These are phyloP conservation scores for Talaromyces sp. DNA, from an alignment of 2,329 filamentous ascomycete species.

Conservation along the genomic window DNA sequence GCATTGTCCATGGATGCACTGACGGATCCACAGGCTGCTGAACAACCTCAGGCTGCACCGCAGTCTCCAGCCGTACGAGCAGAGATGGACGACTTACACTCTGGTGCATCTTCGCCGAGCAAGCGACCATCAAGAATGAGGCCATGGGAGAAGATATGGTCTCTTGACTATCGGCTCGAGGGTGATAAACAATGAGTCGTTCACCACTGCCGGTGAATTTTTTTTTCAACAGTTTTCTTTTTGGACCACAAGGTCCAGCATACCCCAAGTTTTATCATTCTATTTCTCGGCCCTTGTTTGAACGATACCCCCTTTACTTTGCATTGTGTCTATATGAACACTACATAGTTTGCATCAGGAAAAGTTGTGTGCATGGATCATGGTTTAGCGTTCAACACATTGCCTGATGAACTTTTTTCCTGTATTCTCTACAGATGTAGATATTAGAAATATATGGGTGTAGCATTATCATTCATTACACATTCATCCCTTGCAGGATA, in stretches of 20 bases:
- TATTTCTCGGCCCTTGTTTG: not conserved
- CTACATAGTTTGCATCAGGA: conserved; percentile 9
- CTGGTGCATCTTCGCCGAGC: conserved; percentile 14
- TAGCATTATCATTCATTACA: not conserved
- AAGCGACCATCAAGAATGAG: conserved; percentile 17
- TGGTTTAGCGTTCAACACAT: not conserved
- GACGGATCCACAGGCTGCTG: conserved; percentile 16
- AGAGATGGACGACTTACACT: not conserved
- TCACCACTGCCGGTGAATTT: not conserved
- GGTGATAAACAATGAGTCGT: conserved; percentile 15
- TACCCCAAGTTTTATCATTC: not conserved
- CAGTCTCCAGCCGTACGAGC: conserved; percentile 10
- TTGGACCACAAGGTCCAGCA: not conserved
- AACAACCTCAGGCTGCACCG: conserved; percentile 7
- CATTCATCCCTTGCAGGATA: not conserved
- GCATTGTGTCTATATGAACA: conserved; percentile 11
- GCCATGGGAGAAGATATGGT: conserved; percentile 21
- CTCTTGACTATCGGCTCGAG: conserved; percentile 18
- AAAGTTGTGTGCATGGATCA: conserved; percentile 13
- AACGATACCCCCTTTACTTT: conserved; percentile 10
- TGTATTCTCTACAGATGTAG: not conserved
- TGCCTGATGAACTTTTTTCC: not conserved
- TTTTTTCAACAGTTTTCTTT: not conserved
- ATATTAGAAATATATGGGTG: not conserved
- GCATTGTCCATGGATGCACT: conserved; percentile 13